Conservation (phyloP, 306 rosid species). For the Acacia confusa region DNA sequence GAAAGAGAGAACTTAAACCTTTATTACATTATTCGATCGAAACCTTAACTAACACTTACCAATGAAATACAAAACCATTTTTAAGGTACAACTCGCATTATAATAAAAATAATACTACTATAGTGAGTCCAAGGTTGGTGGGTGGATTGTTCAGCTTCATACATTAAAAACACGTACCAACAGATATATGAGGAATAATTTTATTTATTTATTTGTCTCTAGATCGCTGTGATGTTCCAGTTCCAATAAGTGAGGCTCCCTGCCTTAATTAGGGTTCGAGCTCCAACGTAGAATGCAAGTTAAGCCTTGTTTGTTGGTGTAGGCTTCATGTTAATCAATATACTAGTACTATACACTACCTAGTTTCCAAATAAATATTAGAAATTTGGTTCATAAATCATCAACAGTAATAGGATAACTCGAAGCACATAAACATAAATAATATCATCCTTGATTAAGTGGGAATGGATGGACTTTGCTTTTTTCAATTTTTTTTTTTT, state of each 20-base stretch:
- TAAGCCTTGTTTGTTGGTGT: neutral
- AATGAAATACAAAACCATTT: neutral
- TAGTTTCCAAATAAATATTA: neutral
- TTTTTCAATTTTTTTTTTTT: neutral
- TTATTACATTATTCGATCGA: neutral
- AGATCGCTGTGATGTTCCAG: neutral
- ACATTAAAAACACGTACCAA: neutral
- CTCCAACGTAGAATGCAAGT: neutral
- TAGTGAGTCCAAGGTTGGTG: neutral
- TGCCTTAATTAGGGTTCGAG: neutral
- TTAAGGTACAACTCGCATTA: neutral
- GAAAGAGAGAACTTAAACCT: neutral
- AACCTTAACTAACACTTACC: neutral
- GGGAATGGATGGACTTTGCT: neutral
- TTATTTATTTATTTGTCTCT: neutral
- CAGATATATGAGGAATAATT: neutral
- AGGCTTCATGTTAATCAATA: neutral
- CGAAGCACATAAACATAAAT: neutral
- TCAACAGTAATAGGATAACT: too few relatives aligned
- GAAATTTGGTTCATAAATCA: neutral
- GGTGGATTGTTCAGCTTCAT: neutral
- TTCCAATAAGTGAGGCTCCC: neutral
- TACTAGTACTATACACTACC: neutral
- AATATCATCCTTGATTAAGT: neutral
- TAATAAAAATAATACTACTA: neutral